Evolutionary conservation across 1,139 yeast genomes (phyloP), one percentile per base, ranked within the genome.

Genomic region (Yamadazyma atmosphaerica): DNA sequence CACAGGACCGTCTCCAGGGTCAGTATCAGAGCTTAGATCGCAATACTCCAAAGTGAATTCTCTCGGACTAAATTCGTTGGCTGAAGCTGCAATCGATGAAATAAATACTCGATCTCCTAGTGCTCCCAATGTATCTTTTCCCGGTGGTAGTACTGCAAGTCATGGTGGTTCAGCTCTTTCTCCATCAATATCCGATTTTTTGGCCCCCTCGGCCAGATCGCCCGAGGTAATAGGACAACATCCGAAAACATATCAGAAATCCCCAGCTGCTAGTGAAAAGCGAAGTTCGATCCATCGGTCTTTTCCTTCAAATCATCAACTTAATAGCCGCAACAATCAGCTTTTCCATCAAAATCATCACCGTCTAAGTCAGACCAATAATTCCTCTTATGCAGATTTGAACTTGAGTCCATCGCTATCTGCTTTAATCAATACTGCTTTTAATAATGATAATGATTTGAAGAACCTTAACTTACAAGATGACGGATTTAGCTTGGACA

Each of bases 351-450:
- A 14, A 10, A 26, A 34, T 36, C 42, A 36, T 13, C 15, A 30
- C 10, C 31, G 30, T 1, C 30, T 41, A 14, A 19, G 31, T 8
- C 33, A 33, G 7, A 35, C 36, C 17, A 40, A 37, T 27, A 38
- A 43, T 27, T 19, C 35, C 21, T 7, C 14, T 11, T 15, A 29
- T 22, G 4, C 37, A 4, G 25, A 60, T 24, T 36, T 58, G 5
- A 53, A 55, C 33, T 47, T 63, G 11, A 63, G 76, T 2, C 80
- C 80, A 0, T 61, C 74, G 1, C 57, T 73, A 27, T 66, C 79
- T 0, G 72, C 75, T 1, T 51, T 74, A 25, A 65, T 74, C 22
- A 66, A 60, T 35, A 53, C 58, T 43, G 78, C 79, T 5, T 72
- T 73, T 46, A 66, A 68, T 36, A 64, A 63, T 26, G 63, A 55